phyloP scores from a whole-genome alignment of 768 basidiomycete species.

The Russula virescens region DNA sequence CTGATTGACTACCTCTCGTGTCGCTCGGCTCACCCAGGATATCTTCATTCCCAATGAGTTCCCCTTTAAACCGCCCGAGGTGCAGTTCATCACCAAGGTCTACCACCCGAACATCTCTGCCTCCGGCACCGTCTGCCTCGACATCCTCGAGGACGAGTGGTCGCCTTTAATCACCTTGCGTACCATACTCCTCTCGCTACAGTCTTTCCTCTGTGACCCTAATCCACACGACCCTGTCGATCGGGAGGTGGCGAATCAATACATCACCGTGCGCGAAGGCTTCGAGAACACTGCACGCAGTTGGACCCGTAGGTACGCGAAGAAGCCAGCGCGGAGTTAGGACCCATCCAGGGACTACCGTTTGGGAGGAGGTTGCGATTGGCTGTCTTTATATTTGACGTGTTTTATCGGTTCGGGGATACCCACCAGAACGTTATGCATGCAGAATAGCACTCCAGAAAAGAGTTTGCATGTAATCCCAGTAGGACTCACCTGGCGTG shows the following conservation, averaged over 20 bases:
- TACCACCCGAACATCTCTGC: conserved; percentile 95
- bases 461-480: no score
- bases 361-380: conserved; percentile 43
- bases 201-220: conserved; percentile 86
- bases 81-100: conserved; percentile 96
- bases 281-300: conserved; percentile 92
- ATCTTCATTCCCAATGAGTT: conserved; percentile 88
- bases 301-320: conserved; percentile 92
- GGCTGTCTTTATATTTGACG: conserved; percentile 78
- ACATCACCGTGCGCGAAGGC: conserved; percentile 74
- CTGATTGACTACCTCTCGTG: neutral
- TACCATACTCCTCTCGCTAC: conserved; percentile 89
- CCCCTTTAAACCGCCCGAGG: conserved; percentile 90
- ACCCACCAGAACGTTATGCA: conserved; percentile 46
- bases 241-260: conserved; percentile 96
- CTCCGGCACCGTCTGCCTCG: conserved; percentile 90
- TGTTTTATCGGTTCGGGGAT: conserved; percentile 71
- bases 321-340: conserved; percentile 44
- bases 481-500: no score
- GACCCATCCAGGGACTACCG: conserved; percentile 1
- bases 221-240: conserved; percentile 34
- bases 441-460: no score
- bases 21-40: conserved; percentile 46
- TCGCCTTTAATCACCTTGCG: conserved; percentile 91
- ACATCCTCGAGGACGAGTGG: conserved; percentile 84